A percentile compares a stretch with the other conserved stretches of the same genome.
These are phyloP conservation scores for Panicum miliaceum DNA, from an alignment of 176 grass and related monocot species.

Conservation along the genomic window DNA sequence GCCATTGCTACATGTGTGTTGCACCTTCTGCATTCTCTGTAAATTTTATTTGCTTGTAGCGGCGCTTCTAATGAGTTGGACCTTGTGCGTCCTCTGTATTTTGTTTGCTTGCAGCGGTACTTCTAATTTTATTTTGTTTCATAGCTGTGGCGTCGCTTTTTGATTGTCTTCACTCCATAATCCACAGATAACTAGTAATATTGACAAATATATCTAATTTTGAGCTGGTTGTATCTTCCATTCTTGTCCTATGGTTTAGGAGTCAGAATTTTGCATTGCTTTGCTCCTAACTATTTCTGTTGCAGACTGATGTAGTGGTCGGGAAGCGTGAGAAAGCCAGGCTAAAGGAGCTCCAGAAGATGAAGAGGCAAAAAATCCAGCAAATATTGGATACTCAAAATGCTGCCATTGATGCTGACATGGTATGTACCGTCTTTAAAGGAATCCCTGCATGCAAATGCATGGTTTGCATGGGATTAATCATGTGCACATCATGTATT, in stretches of 20 bases:
- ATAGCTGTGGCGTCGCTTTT: neutral
- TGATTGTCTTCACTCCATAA: neutral
- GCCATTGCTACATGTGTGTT: neutral
- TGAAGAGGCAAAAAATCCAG: conserved; percentile 82
- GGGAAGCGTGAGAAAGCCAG: conserved; percentile 79
- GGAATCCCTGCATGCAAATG: neutral
- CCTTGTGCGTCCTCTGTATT: neutral
- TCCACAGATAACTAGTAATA: neutral
- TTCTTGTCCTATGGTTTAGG: neutral
- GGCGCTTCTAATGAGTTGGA: neutral
- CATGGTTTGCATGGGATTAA: neutral
- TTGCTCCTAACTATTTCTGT: neutral
- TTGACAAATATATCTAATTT: neutral
- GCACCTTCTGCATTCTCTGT: neutral
- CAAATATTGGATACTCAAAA: conserved; percentile 81
- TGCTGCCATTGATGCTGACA: conserved; percentile 87
- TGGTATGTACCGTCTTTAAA: conserved; percentile 50
- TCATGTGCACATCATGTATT: neutral
- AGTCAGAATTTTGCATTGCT: neutral
- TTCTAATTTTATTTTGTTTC: neutral
- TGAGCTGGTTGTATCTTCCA: neutral
- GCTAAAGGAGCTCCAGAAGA: conserved; percentile 71
- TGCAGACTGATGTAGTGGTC: conserved; percentile 55
- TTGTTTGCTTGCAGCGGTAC: neutral
- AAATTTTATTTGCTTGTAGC: neutral